phyloP scores from a whole-genome alignment of 805 yeast species.

The Candida stauntonica region DNA sequence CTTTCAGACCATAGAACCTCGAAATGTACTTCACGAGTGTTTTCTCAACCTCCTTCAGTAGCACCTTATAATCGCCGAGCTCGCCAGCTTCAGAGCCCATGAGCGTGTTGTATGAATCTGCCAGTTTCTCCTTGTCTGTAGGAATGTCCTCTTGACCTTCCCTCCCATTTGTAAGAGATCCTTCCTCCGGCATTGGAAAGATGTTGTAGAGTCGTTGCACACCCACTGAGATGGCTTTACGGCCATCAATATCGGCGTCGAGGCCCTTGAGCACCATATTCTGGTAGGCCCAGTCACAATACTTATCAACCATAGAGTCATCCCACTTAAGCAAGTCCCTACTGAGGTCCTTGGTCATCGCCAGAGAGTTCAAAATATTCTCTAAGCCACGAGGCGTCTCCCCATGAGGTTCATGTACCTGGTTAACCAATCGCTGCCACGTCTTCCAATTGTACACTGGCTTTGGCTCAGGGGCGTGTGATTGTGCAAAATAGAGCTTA shows the following conservation, averaged over 20 bases:
- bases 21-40: not conserved
- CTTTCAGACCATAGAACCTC: not conserved
- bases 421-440: slow-evolving; percentile 23
- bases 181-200: slow-evolving; percentile 16
- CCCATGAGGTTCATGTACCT: slow-evolving; percentile 11
- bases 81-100: not conserved
- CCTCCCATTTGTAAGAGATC: not conserved
- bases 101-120: not conserved
- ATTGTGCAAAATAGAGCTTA: slow-evolving; percentile 23
- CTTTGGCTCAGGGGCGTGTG: slow-evolving; percentile 3
- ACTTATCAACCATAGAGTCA: slow-evolving; percentile 40
- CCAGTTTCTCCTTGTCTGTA: not conserved
- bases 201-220: slow-evolving; percentile 24
- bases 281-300: slow-evolving; percentile 47
- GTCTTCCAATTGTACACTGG: slow-evolving; percentile 8
- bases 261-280: no score
- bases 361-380: slow-evolving; percentile 9
- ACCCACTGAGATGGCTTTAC: slow-evolving; percentile 15
- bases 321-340: slow-evolving; percentile 44
- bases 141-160: not conserved
- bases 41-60: not conserved
- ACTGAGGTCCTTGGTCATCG: slow-evolving; percentile 25
- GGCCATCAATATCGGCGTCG: no score
- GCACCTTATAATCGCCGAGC: not conserved
- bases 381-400: slow-evolving; percentile 8